Conservation (phyloP, 2,329 filamentous ascomycete genomes). For the Colletotrichum liriopes region DNA sequence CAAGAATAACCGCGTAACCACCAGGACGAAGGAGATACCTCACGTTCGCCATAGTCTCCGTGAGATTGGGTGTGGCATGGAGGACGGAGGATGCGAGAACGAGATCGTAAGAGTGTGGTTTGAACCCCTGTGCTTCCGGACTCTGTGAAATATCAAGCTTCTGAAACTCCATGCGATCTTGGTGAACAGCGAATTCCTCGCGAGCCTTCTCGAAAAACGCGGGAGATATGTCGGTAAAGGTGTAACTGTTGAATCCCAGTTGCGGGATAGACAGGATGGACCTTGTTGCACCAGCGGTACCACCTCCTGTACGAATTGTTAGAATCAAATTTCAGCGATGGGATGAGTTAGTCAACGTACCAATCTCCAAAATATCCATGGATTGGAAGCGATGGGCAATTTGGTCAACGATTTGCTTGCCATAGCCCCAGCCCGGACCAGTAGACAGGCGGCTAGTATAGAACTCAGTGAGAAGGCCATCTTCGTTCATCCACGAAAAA, state of each 20-base stretch:
- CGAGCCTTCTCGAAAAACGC: slow-evolving; percentile 46
- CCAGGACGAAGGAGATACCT: slow-evolving; percentile 49
- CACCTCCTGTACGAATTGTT: slow-evolving; percentile 1
- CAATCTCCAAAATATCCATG: slow-evolving; percentile 50
- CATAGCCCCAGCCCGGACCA: slow-evolving; percentile 18
- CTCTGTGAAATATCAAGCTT: slow-evolving; percentile 52
- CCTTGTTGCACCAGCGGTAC: slow-evolving; percentile 15
- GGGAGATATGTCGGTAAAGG: slow-evolving; percentile 47
- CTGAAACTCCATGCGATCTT: slow-evolving; percentile 10
- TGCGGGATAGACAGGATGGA: slow-evolving; percentile 7
- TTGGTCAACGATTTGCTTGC: not conserved
- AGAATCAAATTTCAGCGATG: not conserved
- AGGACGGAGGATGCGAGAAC: slow-evolving; percentile 50
- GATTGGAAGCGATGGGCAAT: slow-evolving; percentile 10
- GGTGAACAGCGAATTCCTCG: slow-evolving; percentile 37
- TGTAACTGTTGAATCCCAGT: slow-evolving; percentile 43
- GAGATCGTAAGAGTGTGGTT: slow-evolving; percentile 48
- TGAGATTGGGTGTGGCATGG: slow-evolving; percentile 48
- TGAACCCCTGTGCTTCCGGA: slow-evolving; percentile 50
- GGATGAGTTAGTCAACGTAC: not conserved
- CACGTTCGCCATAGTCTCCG: slow-evolving; percentile 46
- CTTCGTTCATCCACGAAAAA: slow-evolving; percentile 18
- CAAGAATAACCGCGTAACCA: slow-evolving; percentile 47
- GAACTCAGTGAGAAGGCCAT: slow-evolving; percentile 18
- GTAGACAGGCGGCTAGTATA: slow-evolving; percentile 13